These are phyloP conservation scores for Geum urbanum DNA, from an alignment of 306 rosid genomes.

Conservation along the genomic window DNA sequence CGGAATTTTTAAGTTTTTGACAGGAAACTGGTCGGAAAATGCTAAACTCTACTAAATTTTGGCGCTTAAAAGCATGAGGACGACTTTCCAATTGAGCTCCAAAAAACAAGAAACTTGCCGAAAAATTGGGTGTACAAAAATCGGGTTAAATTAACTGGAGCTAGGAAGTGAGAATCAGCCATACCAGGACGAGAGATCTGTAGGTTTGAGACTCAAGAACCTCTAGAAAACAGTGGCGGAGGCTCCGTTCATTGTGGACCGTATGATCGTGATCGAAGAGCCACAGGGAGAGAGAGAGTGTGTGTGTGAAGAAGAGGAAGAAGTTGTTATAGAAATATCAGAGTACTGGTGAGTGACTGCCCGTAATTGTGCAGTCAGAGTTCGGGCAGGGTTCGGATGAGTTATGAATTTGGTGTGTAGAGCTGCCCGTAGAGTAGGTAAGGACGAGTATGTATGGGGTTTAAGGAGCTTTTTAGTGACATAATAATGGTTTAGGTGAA, in stretches of 20 bases:
- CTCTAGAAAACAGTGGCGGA: slow-evolving; percentile 30
- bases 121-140: background rate
- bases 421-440: slow-evolving; percentile 54
- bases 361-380: slow-evolving; percentile 57
- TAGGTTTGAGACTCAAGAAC: slow-evolving; percentile 42
- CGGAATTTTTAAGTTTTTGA: background rate
- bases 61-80: background rate
- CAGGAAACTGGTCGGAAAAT: slow-evolving; percentile 1
- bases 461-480: background rate
- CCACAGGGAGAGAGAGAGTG: slow-evolving; percentile 20
- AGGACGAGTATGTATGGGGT: slow-evolving; percentile 43
- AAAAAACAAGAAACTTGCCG: background rate
- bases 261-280: slow-evolving; percentile 64
- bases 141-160: slow-evolving; percentile 3
- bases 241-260: slow-evolving; percentile 56
- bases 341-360: slow-evolving; percentile 51
- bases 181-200: slow-evolving; percentile 68
- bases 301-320: slow-evolving; percentile 12
- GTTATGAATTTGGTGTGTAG: slow-evolving; percentile 9
- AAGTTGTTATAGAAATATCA: background rate
- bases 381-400: slow-evolving; percentile 40
- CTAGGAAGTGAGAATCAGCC: slow-evolving; percentile 10
- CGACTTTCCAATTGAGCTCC: background rate
- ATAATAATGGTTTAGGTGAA: background rate
- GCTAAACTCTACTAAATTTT: background rate